Evolutionary conservation across 2,329 filamentous ascomycete species (phyloP).

Genomic region (Sporothrix phasma): DNA sequence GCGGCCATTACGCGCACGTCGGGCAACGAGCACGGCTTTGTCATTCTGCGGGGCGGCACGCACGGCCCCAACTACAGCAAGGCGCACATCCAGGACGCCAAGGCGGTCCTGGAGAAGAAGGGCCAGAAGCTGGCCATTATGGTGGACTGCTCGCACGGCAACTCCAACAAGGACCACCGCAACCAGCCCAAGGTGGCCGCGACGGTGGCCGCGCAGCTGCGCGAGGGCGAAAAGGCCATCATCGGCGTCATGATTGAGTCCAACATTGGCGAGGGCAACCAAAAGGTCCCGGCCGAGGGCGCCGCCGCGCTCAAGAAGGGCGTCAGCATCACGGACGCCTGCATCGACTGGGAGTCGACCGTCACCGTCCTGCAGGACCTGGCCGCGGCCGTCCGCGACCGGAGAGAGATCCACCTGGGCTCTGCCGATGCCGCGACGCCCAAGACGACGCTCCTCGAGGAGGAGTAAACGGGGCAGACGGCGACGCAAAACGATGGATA

Average conservation of each 20-base stretch:
- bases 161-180: constrained; percentile 93
- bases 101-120: constrained; percentile 72
- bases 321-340: constrained; percentile 91
- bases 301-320: constrained; percentile 71
- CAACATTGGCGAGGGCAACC: constrained; percentile 84
- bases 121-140: constrained; percentile 82
- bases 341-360: constrained; percentile 86
- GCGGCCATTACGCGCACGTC: constrained; percentile 88
- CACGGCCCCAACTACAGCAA: constrained; percentile 91
- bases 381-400: constrained; percentile 68
- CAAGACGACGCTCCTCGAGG: constrained; percentile 41
- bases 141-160: constrained; percentile 98
- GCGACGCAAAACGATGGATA: not conserved
- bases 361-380: constrained; percentile 74
- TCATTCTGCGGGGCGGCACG: constrained; percentile 85
- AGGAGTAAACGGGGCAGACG: constrained; percentile 39
- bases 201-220: constrained; percentile 72
- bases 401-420: constrained; percentile 47
- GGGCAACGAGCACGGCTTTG: constrained; percentile 95
- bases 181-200: constrained; percentile 94
- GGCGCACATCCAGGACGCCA: constrained; percentile 65
- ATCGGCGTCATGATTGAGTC: constrained; percentile 98
- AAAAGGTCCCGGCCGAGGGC: constrained; percentile 80
- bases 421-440: constrained; percentile 24
- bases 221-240: constrained; percentile 76